Conservation (phyloP, 2,329 filamentous ascomycete genomes). For the Rhytidhysteron rufulum region DNA sequence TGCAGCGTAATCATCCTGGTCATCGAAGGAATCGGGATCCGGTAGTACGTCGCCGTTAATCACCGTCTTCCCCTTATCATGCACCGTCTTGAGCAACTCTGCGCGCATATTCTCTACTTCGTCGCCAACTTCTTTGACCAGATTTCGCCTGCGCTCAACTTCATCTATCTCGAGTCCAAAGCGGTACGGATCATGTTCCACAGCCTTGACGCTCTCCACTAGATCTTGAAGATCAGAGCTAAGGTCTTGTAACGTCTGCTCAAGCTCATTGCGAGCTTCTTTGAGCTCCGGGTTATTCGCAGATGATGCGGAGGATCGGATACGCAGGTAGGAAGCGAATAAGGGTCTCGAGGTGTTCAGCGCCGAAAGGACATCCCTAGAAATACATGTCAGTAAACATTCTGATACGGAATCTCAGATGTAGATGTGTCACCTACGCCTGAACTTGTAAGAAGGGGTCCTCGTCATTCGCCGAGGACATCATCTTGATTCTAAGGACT, state of each 20-base stretch:
- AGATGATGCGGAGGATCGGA: slow-evolving; percentile 76
- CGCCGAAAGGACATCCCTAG: slow-evolving; percentile 81
- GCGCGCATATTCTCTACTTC: slow-evolving; percentile 88
- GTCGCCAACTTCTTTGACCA: slow-evolving; percentile 83
- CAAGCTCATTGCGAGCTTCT: slow-evolving; percentile 69
- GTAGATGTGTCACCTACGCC: slow-evolving; percentile 27
- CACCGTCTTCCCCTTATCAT: slow-evolving; percentile 36
- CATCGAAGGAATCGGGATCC: slow-evolving; percentile 57
- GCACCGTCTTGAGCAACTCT: slow-evolving; percentile 65
- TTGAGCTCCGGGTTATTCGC: slow-evolving; percentile 61
- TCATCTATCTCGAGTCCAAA: slow-evolving; percentile 84
- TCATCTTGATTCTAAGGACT: slow-evolving; percentile 23
- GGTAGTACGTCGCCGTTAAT: slow-evolving; percentile 51
- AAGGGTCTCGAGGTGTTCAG: slow-evolving; percentile 78
- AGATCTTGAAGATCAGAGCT: slow-evolving; percentile 86
- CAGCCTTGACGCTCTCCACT: slow-evolving; percentile 76
- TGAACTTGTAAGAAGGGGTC: slow-evolving; percentile 52
- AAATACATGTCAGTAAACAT: slow-evolving; percentile 17
- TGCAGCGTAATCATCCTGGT: slow-evolving; percentile 64
- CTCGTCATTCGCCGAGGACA: slow-evolving; percentile 35
- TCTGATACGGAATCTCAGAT: slow-evolving; percentile 4
- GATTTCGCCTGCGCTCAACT: slow-evolving; percentile 70
- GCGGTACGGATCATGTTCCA: slow-evolving; percentile 80
- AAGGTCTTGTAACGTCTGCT: slow-evolving; percentile 68
- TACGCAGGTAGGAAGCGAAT: slow-evolving; percentile 92